Evolutionary conservation across 2,329 filamentous ascomycete genomes (phyloP), one percentile per base, ranked within the genome.

Genomic region (Thelonectria rubi): DNA sequence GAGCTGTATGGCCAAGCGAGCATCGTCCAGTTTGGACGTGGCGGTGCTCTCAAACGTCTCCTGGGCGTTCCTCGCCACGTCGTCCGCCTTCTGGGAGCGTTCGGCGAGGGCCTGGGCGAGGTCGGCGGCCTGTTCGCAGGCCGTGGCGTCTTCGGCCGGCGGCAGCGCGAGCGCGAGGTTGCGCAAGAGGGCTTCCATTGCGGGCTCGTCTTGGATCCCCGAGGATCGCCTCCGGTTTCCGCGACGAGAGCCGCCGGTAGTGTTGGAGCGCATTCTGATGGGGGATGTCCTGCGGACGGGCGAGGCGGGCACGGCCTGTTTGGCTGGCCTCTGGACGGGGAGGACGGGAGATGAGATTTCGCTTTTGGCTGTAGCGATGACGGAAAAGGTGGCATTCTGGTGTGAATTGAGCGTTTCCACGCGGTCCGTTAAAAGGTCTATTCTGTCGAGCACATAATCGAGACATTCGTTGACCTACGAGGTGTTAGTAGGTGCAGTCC

Each of bases 381-480:
- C 73, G 8, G 75, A 67, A 0, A 69, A 66, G 0, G 79, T 69
- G 3, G 80, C 78, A 9, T 71, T 60, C 54, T 81, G 80, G 67
- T 86, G 82, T 1, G 80, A 81, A 39, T 81, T 79, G 54, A 80
- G 76, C 3, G 78, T 77, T 49, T 81, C 77, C 2, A 83, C 72
- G 24, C 80, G 79, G 3, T 75, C 66, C 2, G 77, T 73, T 3
- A 86, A 74, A 1, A 77, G 73, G 11, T 76, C 72, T 5, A 81
- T 77, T n/a, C 82, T 80, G 34, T 81, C 79, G 2, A 84, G 73
- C 0, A 88, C 75, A 60, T 84, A 82, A 54, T 80, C 76, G 1
- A 88, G 75, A 61, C 84, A 87, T 18, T 82, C 77, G 37, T 82
- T 76, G 18, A 86, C 80, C 84, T 87, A 47, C 6, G 20, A 42